phyloP scores from a whole-genome alignment of 257 asterid genomes.

The Solanum pennellii region DNA sequence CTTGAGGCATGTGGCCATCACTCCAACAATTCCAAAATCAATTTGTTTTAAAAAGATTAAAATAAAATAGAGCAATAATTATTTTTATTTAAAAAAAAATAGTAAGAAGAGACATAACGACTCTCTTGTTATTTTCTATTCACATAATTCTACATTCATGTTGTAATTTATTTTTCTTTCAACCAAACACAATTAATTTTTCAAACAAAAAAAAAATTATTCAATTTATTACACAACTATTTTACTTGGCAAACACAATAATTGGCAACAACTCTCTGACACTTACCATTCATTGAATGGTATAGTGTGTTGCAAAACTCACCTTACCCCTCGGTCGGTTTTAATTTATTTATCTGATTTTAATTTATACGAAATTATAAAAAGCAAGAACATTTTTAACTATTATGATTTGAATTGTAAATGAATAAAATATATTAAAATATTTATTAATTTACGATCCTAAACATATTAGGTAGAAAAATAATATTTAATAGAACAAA shows the following conservation, averaged over 20 bases:
- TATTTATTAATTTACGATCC: no score
- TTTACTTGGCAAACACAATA: not conserved
- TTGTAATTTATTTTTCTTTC: not conserved
- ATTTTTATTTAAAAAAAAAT: not conserved
- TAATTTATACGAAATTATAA: no score
- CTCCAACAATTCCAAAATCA: not conserved
- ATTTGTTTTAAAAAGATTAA: not conserved
- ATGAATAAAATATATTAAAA: no score
- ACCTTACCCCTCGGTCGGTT: rapidly evolving
- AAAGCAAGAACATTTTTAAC: rapidly evolving
- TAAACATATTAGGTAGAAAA: rapidly evolving
- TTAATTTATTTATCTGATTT: no score
- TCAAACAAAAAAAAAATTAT: not conserved
- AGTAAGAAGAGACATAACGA: not conserved
- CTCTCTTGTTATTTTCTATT: not conserved
- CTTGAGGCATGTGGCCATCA: not conserved
- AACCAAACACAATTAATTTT: not conserved
- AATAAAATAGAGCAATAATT: not conserved
- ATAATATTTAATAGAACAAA: no score
- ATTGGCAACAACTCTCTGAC: not conserved
- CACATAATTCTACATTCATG: not conserved
- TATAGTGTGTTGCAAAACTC: not conserved
- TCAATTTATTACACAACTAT: not conserved
- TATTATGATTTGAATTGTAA: no score
- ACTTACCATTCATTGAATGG: not conserved